These are phyloP conservation scores for Cercospora sp. DNA, from an alignment of 2,329 filamentous ascomycete genomes.

Conservation along the genomic window DNA sequence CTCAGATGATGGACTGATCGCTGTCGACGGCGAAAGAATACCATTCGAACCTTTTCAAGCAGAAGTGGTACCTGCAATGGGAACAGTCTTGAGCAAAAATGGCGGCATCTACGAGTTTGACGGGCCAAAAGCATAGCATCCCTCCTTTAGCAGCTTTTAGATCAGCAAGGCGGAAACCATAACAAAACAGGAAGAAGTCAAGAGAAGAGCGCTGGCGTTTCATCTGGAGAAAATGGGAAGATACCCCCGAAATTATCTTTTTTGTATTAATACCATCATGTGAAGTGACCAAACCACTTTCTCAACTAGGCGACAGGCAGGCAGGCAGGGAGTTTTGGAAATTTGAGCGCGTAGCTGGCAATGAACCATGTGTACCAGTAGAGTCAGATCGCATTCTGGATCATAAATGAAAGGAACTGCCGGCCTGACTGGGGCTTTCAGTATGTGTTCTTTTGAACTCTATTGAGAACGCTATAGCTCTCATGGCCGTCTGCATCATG, in stretches of 20 bases:
- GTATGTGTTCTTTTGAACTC: not conserved
- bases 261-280: not conserved
- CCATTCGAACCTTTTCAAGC: constrained; percentile 89
- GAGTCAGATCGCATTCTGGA: not conserved
- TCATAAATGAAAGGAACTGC: not conserved
- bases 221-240: not conserved
- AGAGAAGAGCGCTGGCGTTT: not conserved
- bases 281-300: not conserved
- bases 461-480: too few species aligned
- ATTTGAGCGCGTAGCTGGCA: not conserved
- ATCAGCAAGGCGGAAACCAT: not conserved
- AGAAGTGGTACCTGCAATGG: constrained; percentile 80
- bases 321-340: not conserved
- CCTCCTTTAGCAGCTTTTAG: not conserved
- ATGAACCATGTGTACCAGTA: not conserved
- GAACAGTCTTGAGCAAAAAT: constrained; percentile 77
- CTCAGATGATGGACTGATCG: constrained; percentile 77
- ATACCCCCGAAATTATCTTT: not conserved
- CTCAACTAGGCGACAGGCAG: not conserved
- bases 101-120: constrained; percentile 68
- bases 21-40: constrained; percentile 86
- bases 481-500: too few species aligned
- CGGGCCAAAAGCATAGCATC: constrained; percentile 26
- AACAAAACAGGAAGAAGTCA: not conserved
- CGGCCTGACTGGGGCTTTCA: not conserved